Evolutionary conservation across 805 yeast species (phyloP), one percentile per base, ranked within the genome.

Genomic region (Saccharomycopsis fibuligera): DNA sequence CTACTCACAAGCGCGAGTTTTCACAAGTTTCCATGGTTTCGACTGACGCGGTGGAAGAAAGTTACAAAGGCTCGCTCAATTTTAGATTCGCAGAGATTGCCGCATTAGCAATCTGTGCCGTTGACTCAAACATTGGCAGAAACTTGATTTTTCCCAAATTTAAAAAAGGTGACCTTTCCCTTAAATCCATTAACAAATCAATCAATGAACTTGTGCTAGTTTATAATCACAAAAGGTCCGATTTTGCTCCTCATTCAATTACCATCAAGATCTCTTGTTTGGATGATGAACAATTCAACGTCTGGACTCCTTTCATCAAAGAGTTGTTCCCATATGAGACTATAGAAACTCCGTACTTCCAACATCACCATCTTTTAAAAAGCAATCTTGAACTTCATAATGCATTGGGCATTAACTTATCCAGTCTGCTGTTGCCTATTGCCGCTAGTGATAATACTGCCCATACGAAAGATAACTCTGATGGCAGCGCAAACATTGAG

Each of bases 271-370:
- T 53, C 10, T 37, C 52, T 12, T 47, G 49, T 33, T 16, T 37
- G 10, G 56, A 53, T 17, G 47, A 37, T 16, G 42, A 44, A 5
- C 50, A 47, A 33, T 53, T 53, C 35, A 47, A 50, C 19, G 33
- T 24, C 16, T 53, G 56, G 56, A 33, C 45, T 12, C 50, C 54
- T 5, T 45, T 43, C 33, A 44, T 50, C 16, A 47, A 47, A 14
- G 29, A 31, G 14, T 45, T 53, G 35, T 53, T 50, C 36, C 44
- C 42, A 14, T 48, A 19, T 75, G 95, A 39, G 84, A 72, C 56
- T 75, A 85, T 0, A 91, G 71, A 57, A 75, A 85, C 0, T 93
- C 79, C 54, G 86, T 83, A 54, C 79, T 68, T 23, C 89, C 78
- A 72, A 86, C 89, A 3, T 96, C 97, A 51, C 76, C 75, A 59